Evolutionary conservation across 2,329 filamentous ascomycete species (phyloP).

Genomic region (Pseudogymnoascus sp.): DNA sequence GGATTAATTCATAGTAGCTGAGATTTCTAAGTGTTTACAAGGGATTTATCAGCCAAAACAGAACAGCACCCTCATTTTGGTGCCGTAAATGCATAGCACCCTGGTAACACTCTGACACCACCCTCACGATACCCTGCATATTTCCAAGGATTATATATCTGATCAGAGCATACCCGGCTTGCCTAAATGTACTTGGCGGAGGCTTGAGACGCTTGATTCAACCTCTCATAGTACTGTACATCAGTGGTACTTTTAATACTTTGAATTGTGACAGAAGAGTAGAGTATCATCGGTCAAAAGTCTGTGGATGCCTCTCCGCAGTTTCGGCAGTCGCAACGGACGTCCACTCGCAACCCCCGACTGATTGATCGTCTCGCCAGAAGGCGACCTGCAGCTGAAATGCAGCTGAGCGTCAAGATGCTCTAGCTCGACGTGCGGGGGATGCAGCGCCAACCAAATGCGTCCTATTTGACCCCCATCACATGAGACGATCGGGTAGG

Average conservation of each 20-base stretch:
- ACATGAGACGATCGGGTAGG: slow-evolving; percentile 2
- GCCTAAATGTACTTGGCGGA: slow-evolving; percentile 1
- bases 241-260: background rate
- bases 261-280: background rate
- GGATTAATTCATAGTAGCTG: background rate
- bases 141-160: background rate
- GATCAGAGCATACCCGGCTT: background rate
- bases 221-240: background rate
- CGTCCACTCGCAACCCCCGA: background rate
- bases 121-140: background rate
- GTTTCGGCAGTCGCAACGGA: background rate
- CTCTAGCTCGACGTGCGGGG: slow-evolving; percentile 1
- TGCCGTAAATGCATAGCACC: background rate
- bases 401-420: slow-evolving; percentile 6
- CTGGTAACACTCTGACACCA: background rate
- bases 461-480: background rate
- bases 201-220: background rate
- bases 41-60: background rate
- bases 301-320: background rate
- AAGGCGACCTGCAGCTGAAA: background rate
- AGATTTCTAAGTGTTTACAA: background rate
- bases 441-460: slow-evolving; percentile 4
- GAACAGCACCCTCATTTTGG: background rate
- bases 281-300: background rate
- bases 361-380: background rate